Percentiles rank a stretch among this genome's conserved stretches.
These are phyloP conservation scores for Suillus americanus DNA, from an alignment of 768 basidiomycete species.

Conservation along the genomic window DNA sequence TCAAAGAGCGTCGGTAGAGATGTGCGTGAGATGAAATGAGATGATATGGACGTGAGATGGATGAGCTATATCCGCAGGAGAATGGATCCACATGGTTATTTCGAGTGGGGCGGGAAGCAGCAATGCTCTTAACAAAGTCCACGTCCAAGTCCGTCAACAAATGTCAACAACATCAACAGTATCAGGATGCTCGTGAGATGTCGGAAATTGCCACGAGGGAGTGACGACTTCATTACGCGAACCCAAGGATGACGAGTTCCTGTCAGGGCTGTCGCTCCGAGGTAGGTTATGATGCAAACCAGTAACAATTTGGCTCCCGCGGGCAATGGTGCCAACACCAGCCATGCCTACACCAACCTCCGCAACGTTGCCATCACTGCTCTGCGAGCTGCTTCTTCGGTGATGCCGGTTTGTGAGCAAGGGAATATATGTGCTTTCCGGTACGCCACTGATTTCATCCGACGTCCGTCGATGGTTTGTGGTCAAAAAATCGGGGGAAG, in stretches of 20 bases:
- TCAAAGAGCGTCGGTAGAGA: background rate
- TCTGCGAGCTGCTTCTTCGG: conserved; percentile 12
- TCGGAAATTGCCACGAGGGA: background rate
- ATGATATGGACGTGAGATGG: background rate
- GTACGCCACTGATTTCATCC: conserved; percentile 6
- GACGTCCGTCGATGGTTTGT: conserved; percentile 1
- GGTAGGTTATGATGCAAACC: conserved; percentile 11
- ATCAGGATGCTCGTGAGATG: background rate
- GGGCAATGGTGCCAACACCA: conserved; percentile 44
- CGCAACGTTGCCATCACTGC: conserved; percentile 11
- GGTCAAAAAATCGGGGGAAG: conserved; percentile 14
- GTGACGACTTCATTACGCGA: background rate
- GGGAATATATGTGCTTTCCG: conserved; percentile 27
- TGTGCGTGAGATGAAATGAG: background rate
- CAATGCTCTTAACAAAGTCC: background rate
- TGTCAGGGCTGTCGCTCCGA: conserved; percentile 16
- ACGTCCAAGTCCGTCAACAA: background rate
- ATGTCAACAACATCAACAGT: background rate
- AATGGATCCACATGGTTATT: conserved; percentile 3
- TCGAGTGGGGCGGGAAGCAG: background rate
- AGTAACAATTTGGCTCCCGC: conserved; percentile 29
- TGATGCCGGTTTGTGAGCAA: conserved; percentile 32
- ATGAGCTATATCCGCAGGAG: background rate
- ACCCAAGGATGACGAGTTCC: background rate
- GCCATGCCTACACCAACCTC: conserved; percentile 40